Evolutionary conservation across 352 stramenopile genomes (phyloP).

Genomic region (Phytopythium aichiense): DNA sequence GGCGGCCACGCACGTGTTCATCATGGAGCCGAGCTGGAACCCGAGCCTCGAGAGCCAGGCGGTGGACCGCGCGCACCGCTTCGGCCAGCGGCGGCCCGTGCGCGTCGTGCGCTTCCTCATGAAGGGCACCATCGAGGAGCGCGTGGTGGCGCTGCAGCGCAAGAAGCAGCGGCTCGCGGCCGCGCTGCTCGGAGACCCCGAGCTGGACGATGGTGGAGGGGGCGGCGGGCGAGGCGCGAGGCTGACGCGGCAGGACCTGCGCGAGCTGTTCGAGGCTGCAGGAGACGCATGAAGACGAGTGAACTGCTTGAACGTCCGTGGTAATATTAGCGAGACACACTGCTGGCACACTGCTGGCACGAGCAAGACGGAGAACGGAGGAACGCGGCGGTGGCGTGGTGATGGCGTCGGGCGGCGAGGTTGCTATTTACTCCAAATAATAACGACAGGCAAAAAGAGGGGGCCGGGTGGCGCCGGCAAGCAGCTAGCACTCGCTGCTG

Average conservation of each 20-base stretch:
- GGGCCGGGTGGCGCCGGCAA: neutral
- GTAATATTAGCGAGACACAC: neutral
- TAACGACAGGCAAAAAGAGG: constrained; percentile 3
- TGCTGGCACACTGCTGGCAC: neutral
- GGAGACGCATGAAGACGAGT: neutral
- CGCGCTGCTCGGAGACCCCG: constrained; percentile 56
- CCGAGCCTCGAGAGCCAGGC: constrained; percentile 89
- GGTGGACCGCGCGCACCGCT: constrained; percentile 86
- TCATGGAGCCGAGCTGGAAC: constrained; percentile 93
- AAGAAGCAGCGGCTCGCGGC: constrained; percentile 84
- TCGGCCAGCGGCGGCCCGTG: constrained; percentile 71
- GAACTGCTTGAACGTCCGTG: neutral
- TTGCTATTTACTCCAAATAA: constrained; percentile 2
- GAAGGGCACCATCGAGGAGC: constrained; percentile 88
- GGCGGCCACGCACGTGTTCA: constrained; percentile 89
- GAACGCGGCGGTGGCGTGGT: neutral
- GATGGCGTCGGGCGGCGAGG: neutral
- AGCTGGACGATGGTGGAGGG: neutral
- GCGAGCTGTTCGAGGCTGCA: constrained; percentile 2
- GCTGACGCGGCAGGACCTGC: constrained; percentile 7
- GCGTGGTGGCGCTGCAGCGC: constrained; percentile 84
- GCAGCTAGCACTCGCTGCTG: constrained; percentile 5
- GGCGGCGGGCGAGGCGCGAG: neutral
- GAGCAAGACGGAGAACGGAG: neutral
- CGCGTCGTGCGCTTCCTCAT: constrained; percentile 82